Evolutionary conservation across 768 basidiomycete genomes (phyloP).

Genomic region (Hebeloma cylindrosporum): DNA sequence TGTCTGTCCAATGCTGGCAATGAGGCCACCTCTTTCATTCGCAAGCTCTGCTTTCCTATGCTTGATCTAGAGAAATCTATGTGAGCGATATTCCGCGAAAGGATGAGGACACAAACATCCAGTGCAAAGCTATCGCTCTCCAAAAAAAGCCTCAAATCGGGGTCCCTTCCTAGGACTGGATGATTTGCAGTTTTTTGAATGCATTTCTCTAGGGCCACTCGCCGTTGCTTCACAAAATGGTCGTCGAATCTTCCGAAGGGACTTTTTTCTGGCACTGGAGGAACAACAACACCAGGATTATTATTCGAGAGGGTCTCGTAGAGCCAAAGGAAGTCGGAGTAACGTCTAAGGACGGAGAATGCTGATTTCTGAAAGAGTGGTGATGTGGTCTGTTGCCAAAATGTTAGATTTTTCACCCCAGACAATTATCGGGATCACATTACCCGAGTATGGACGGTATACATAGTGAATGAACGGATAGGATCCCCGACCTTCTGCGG

Average conservation of each 20-base stretch:
- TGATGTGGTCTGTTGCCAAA: conserved; percentile 67
- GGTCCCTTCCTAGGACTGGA: conserved; percentile 84
- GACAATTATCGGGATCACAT: conserved; percentile 19
- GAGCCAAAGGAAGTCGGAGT: conserved; percentile 97
- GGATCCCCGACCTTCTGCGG: conserved; percentile 98
- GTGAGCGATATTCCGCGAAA: background rate
- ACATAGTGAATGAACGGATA: conserved; percentile 91
- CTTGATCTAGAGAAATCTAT: conserved; percentile 62
- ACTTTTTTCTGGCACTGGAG: conserved; percentile 95
- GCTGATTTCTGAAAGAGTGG: conserved; percentile 77
- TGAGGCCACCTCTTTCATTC: conserved; percentile 77
- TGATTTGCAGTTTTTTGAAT: conserved; percentile 93
- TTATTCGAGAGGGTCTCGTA: conserved; percentile 85
- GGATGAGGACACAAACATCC: conserved; percentile 59
- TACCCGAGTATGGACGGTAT: conserved; percentile 91
- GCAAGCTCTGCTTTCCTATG: conserved; percentile 78
- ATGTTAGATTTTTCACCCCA: conserved; percentile 6
- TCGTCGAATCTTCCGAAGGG: conserved; percentile 92
- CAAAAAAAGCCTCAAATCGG: conserved; percentile 86
- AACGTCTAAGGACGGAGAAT: conserved; percentile 95
- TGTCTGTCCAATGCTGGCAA: conserved; percentile 81
- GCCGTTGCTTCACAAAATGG: conserved; percentile 84
- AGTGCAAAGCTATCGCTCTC: conserved; percentile 90
- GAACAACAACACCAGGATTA: conserved; percentile 96
- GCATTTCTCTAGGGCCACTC: conserved; percentile 83